A percentile compares a stretch with the other conserved stretches of the same genome.
These are phyloP conservation scores for Cystobasidiaceae sp. DNA, from an alignment of 1,284 basidiomycete genomes.

Conservation along the genomic window DNA sequence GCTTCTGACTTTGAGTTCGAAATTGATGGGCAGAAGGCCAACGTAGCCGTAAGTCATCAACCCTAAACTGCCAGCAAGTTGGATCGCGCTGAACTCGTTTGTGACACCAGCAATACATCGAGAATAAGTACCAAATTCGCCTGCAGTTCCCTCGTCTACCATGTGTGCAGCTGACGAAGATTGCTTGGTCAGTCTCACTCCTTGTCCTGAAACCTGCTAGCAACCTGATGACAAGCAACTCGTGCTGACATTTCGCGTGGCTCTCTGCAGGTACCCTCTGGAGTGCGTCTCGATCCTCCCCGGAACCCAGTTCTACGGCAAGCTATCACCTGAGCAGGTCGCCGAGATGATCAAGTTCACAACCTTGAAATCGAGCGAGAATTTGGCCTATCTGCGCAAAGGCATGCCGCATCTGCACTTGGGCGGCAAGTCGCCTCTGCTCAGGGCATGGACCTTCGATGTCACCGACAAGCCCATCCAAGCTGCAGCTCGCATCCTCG, in stretches of 20 bases:
- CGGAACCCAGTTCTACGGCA: constrained; percentile 30
- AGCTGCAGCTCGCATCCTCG: constrained; percentile 5
- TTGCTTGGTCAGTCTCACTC: constrained; percentile 21
- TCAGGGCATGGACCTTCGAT: constrained; percentile 7
- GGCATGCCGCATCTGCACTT: constrained; percentile 13
- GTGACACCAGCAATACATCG: constrained; percentile 17
- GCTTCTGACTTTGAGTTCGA: constrained; percentile 21
- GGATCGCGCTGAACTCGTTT: not conserved
- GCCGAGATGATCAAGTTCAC: constrained; percentile 33
- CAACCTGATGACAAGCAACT: not conserved
- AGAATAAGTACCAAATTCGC: constrained; percentile 25
- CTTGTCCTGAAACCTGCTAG: not conserved
- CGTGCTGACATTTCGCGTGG: not conserved
- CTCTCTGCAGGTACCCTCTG: constrained; percentile 33
- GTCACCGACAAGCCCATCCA: constrained; percentile 9
- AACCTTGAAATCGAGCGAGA: constrained; percentile 1
- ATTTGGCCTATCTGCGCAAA: not conserved
- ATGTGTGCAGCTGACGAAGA: constrained; percentile 35
- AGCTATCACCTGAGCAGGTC: constrained; percentile 35
- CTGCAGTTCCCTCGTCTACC: constrained; percentile 32
- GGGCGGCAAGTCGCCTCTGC: not conserved
- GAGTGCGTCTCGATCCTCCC: constrained; percentile 32
- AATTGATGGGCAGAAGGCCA: not conserved
- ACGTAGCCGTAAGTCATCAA: constrained; percentile 1
- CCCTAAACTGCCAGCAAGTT: not conserved